These are phyloP conservation scores for Fusarium sp. DNA, from an alignment of 2,329 filamentous ascomycete species.

Conservation along the genomic window DNA sequence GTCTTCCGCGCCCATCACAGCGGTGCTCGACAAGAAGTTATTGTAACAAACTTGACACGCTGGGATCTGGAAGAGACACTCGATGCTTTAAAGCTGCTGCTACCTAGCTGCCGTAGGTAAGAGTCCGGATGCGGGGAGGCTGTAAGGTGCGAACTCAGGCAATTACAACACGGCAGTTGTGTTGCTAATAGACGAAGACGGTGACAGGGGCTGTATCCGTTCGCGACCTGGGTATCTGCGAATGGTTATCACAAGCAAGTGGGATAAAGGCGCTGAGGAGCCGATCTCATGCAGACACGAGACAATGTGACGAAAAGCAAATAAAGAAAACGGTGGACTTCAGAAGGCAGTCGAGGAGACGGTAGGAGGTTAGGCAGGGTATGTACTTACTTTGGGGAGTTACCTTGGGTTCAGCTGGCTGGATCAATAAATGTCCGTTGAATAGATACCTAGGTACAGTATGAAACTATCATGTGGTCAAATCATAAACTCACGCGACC, in stretches of 20 bases:
- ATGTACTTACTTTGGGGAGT: background rate
- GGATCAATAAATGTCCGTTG: conserved; percentile 27
- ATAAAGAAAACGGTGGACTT: background rate
- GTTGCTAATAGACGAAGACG: background rate
- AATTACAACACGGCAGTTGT: conserved; percentile 8
- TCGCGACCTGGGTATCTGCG: conserved; percentile 7
- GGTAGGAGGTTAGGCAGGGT: background rate
- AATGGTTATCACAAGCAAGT: conserved; percentile 13
- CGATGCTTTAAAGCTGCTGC: conserved; percentile 12
- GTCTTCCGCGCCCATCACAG: conserved; percentile 26
- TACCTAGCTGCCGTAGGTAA: conserved; percentile 8
- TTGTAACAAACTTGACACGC: conserved; percentile 1
- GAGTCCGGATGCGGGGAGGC: conserved; percentile 21
- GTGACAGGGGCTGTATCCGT: conserved; percentile 2
- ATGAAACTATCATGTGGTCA: conserved; percentile 37
- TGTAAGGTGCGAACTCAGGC: background rate
- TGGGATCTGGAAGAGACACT: conserved; percentile 7
- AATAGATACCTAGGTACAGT: background rate
- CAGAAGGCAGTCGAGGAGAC: background rate
- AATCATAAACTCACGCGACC: conserved; percentile 39
- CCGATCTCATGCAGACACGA: background rate
- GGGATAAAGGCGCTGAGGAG: background rate
- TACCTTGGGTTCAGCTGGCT: background rate
- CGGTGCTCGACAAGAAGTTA: background rate
- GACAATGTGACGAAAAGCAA: conserved; percentile 1